Percentiles rank a stretch among this genome's conserved stretches.
phyloP scores from a whole-genome alignment of 2,329 filamentous ascomycete species.

The Exophiala viscosa region DNA sequence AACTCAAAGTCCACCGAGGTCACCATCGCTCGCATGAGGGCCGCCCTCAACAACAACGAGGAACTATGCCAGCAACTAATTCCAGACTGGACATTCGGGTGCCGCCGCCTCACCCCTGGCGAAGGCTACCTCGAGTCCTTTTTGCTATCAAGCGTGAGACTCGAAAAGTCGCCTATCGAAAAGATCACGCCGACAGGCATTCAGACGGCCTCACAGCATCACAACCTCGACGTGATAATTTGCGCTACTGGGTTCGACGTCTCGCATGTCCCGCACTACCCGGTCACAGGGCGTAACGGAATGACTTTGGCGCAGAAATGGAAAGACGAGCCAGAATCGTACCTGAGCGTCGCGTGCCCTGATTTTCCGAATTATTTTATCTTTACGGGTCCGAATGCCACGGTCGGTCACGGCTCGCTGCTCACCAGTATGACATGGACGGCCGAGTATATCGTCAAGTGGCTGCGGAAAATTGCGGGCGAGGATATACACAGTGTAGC shows the following conservation, averaged over 20 bases:
- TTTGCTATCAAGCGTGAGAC: conserved; percentile 36
- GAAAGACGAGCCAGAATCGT: conserved; percentile 30
- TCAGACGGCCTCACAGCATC: conserved; percentile 23
- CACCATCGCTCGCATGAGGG: conserved; percentile 18
- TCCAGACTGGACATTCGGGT: conserved; percentile 37
- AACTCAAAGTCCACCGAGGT: conserved; percentile 19
- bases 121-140: conserved; percentile 52
- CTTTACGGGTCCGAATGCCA: conserved; percentile 33
- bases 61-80: conserved; percentile 26
- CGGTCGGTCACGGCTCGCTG: conserved; percentile 32
- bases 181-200: conserved; percentile 34
- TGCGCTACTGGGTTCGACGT: conserved; percentile 44
- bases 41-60: conserved; percentile 23
- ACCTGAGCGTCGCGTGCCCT: conserved; percentile 28
- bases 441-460: conserved; percentile 32
- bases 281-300: conserved; percentile 33
- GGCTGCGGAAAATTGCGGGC: conserved; percentile 33
- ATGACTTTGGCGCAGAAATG: conserved; percentile 32
- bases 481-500: conserved; percentile 33
- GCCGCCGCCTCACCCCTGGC: conserved; percentile 49
- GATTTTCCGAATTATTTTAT: conserved; percentile 37
- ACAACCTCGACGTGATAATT: conserved; percentile 33
- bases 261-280: conserved; percentile 35
- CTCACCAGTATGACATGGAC: conserved; percentile 28
- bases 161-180: conserved; percentile 34